Evolutionary conservation across 192 early-diverging fungal genomes (phyloP).

Genomic region (Rhizophagus clarus): DNA sequence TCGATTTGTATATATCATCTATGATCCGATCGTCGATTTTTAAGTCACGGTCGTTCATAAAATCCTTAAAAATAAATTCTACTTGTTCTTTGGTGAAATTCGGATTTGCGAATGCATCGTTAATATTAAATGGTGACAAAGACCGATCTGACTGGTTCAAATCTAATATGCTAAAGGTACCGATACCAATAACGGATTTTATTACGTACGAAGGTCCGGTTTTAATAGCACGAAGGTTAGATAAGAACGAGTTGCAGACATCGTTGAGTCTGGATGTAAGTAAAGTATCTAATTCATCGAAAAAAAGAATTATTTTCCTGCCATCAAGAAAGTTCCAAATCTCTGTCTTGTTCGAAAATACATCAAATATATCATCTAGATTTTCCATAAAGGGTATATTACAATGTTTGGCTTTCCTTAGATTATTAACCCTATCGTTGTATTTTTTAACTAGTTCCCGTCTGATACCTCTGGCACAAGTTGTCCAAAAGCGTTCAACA

Average conservation of each 20-base stretch:
- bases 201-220: not conserved
- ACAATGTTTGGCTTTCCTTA: too few relatives aligned
- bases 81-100: too few relatives aligned
- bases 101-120: too few relatives aligned
- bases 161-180: not conserved
- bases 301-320: constrained; percentile 8
- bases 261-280: not conserved
- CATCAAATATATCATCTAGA: not conserved
- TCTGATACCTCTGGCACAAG: constrained; percentile 11
- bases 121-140: too few relatives aligned
- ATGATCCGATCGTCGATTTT: too few relatives aligned
- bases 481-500: constrained; percentile 19
- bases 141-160: too few relatives aligned
- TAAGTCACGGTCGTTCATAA: too few relatives aligned
- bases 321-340: not conserved
- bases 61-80: too few relatives aligned
- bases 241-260: not conserved
- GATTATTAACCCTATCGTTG: not conserved
- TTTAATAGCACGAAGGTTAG: constrained; percentile 2
- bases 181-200: constrained; percentile 7
- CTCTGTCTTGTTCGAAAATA: not conserved
- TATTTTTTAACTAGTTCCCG: not conserved
- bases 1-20: too few relatives aligned
- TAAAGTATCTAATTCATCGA: constrained; percentile 21
- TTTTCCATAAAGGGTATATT: not conserved